Conservation (phyloP, 2,329 filamentous ascomycete genomes). For the Pyricularia pennisetigena region DNA sequence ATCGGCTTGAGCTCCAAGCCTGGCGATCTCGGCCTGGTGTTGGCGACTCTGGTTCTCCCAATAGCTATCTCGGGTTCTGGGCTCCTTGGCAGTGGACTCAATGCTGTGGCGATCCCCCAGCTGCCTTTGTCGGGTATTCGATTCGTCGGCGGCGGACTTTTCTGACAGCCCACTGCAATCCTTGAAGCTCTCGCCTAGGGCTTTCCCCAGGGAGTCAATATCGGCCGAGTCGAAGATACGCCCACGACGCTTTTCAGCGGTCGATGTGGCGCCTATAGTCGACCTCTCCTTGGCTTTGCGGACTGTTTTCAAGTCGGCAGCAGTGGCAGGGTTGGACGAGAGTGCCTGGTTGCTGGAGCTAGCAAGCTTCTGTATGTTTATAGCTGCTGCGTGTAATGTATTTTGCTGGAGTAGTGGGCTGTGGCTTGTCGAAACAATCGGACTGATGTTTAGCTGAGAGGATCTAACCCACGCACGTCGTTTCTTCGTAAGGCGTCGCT, state of each 20-base stretch:
- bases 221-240: background rate
- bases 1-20: background rate
- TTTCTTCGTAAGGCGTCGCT: background rate
- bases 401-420: background rate
- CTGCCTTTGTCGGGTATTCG: background rate
- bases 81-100: background rate
- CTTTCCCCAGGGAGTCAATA: background rate
- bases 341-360: background rate
- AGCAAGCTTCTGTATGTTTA: background rate
- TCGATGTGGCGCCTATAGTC: background rate
- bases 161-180: background rate
- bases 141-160: background rate
- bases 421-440: background rate
- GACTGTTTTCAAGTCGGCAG: background rate
- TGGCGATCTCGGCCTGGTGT: background rate
- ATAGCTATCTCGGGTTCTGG: background rate
- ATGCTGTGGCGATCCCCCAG: background rate
- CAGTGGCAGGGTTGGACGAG: background rate
- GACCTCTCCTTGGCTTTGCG: background rate
- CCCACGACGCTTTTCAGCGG: background rate
- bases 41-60: background rate
- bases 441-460: background rate
- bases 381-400: background rate
- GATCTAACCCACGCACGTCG: background rate
- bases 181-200: background rate